These are phyloP conservation scores for Cyclotella cryptica DNA, from an alignment of 108 stramenopile genomes.

Conservation along the genomic window DNA sequence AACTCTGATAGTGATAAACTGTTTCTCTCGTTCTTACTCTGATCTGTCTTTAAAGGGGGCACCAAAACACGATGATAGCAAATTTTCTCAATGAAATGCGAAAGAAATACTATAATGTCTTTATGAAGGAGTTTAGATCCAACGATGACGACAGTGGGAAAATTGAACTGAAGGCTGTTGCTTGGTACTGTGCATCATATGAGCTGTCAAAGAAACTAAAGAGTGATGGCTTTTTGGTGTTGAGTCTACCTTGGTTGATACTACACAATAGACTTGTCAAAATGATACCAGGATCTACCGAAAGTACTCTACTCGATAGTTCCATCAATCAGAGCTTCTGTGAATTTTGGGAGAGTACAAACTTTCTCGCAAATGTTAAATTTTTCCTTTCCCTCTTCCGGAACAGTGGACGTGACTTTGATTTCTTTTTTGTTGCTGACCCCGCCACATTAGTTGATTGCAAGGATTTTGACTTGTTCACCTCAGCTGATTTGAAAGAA, in stretches of 20 bases:
- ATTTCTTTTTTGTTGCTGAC: too few relatives aligned
- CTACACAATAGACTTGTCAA: neutral
- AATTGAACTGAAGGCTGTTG: neutral
- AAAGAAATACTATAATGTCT: neutral
- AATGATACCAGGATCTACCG: neutral
- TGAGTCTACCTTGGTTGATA: neutral
- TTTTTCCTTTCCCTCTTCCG: too few relatives aligned
- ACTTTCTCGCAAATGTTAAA: too few relatives aligned
- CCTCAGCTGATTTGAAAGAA: too few relatives aligned
- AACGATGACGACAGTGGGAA: neutral
- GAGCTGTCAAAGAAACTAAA: neutral
- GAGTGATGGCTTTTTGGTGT: neutral
- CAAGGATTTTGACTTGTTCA: too few relatives aligned
- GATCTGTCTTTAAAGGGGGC: neutral
- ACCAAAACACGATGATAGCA: slow-evolving; percentile 5
- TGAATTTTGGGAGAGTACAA: neutral
- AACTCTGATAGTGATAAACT: neutral
- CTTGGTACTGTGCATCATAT: neutral
- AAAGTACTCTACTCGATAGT: neutral
- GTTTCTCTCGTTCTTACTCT: too few relatives aligned
- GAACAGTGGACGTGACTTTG: too few relatives aligned
- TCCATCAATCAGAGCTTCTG: neutral
- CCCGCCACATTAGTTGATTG: too few relatives aligned
- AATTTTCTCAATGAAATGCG: too few relatives aligned
- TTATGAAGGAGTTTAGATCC: neutral